Evolutionary conservation across 169 alveolate species (phyloP), one percentile per base, ranked within the genome.

Genomic region (Theileria orientalis): DNA sequence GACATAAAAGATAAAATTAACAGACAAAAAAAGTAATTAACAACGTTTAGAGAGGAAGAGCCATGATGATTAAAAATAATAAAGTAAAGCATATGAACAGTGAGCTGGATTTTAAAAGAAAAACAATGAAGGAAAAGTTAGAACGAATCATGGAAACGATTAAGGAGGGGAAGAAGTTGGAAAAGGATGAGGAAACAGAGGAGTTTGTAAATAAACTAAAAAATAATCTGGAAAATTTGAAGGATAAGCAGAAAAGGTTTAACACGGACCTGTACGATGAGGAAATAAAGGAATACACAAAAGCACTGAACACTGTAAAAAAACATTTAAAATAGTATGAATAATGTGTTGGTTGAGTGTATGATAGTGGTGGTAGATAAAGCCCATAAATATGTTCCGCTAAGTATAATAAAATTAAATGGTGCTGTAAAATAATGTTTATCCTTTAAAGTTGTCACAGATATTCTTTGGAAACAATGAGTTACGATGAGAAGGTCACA

Each of bases 221-320:
- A 30, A 51, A 16, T 1, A 77, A 77, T 62, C 71, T 64, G 32
- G 60, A 41, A 21, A 33, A 27, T n/a, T 44, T 63, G 25, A 27
- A 63, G 42, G 57, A 42, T 44, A 63, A 63, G 25, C 35, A 42
- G 73, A 42, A 63, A 21, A 63, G 42, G 60, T 32, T 77, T 11
- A 42, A 32, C 29, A 77, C 86, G 32, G 83, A 77, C 62, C 16
- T 77, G 23, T 70, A 69, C 42, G 73, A 72, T 8, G 69, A 49
- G 30, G 29, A 60, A 1, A 69, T 77, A n/a, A 35, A 40, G 21
- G 66, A 57, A 21, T 77, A 77, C 61, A n/a, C 56, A n/a, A 23
- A 32, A 9, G 83, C 76, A 9, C 76, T 77, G 30, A 29, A 37
- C 5, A 7, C 69, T 11, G 37, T 75, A 11, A 21, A 32, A 19